A percentile compares a stretch with the other conserved stretches of the same genome.
phyloP scores from a whole-genome alignment of 2,329 filamentous ascomycete species.

The Penicillium sumatraense region DNA sequence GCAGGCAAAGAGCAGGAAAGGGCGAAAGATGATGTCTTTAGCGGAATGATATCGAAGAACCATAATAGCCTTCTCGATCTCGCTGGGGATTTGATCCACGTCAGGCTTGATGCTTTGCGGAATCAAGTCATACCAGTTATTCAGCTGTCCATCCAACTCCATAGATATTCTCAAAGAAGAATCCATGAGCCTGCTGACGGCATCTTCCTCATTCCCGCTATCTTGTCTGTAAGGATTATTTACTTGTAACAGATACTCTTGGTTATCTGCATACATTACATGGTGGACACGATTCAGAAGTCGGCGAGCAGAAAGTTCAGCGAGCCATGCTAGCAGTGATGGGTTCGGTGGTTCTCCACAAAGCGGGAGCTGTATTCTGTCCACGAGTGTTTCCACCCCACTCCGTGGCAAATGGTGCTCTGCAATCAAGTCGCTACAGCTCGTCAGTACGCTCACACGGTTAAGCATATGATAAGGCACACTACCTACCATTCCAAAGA shows the following conservation, averaged over 20 bases:
- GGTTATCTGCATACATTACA: neutral
- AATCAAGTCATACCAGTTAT: neutral
- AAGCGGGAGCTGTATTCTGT: neutral
- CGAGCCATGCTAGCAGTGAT: neutral
- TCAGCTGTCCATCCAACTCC: neutral
- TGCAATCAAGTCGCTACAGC: neutral
- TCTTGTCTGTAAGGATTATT: neutral
- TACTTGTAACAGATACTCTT: neutral
- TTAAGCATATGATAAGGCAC: neutral
- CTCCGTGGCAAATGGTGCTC: neutral
- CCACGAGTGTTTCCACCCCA: neutral
- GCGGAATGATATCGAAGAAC: neutral
- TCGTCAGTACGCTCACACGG: neutral
- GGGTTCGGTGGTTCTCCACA: neutral
- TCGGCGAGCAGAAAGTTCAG: neutral
- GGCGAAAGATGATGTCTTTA: neutral
- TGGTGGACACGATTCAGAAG: neutral
- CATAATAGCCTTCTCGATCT: neutral
- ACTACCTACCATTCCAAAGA: neutral
- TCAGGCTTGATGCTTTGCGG: neutral
- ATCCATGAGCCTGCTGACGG: neutral
- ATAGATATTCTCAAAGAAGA: neutral
- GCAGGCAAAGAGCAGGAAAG: neutral
- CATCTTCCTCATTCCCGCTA: neutral
- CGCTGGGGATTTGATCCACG: neutral